Percentiles rank a stretch among this genome's conserved stretches.
Conservation (phyloP, 495 filamentous ascomycete species). For the Hyaloscypha hepaticicola region DNA sequence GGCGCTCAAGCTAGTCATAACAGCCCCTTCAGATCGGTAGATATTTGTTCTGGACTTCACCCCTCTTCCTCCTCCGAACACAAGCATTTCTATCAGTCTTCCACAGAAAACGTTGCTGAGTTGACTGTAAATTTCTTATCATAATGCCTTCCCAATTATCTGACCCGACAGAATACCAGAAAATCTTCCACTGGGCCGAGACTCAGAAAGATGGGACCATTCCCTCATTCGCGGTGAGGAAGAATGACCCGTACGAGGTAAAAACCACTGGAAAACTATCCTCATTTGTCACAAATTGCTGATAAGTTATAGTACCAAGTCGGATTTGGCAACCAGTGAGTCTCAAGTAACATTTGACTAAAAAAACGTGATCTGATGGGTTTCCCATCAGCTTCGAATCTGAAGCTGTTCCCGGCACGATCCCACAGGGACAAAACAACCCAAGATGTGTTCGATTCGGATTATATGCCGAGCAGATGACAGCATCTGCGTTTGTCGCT, state of each 20-base stretch:
- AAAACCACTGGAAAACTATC: constrained; percentile 3
- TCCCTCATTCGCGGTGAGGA: constrained; percentile 45
- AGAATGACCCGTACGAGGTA: constrained; percentile 55
- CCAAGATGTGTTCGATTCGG: constrained; percentile 68
- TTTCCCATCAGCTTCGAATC: constrained; percentile 31
- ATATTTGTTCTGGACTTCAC: not conserved
- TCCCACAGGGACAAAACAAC: constrained; percentile 56
- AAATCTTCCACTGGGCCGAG: constrained; percentile 59
- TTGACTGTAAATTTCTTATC: not conserved
- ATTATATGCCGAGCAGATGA: constrained; percentile 72
- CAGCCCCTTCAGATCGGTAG: not conserved
- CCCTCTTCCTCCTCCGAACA: not conserved
- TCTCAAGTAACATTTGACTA: constrained; percentile 24
- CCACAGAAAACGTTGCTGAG: not conserved
- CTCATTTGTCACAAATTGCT: constrained; percentile 1
- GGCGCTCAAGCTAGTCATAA: not conserved
- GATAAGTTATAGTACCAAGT: constrained; percentile 48
- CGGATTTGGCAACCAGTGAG: constrained; percentile 54
- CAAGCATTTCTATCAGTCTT: not conserved
- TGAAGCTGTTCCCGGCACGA: constrained; percentile 33
- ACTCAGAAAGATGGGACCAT: constrained; percentile 51
- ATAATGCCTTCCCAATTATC: constrained; percentile 2
- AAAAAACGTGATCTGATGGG: constrained; percentile 27
- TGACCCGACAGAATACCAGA: constrained; percentile 46
- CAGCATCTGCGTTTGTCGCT: constrained; percentile 71